Evolutionary conservation across 148 eudicot genomes (phyloP), one percentile per base, ranked within the genome.

Genomic region (Amaranthus hypochondriacus): DNA sequence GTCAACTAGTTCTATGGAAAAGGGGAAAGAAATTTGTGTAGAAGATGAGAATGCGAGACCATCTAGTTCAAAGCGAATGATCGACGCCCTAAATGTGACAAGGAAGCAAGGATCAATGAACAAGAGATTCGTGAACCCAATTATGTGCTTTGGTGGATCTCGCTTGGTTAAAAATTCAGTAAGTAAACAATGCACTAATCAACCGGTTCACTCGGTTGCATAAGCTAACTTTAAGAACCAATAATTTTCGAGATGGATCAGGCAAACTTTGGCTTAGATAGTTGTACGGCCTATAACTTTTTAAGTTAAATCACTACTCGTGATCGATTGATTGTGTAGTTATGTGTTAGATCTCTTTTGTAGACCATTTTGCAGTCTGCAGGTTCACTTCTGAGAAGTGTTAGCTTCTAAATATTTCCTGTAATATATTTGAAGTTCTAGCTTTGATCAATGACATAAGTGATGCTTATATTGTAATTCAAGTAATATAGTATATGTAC

Each of bases 101-200:
- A 75, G 64, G 54, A 86, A 85, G 68, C 84, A 73, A 57, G 74
- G 79, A 15, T 80, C 81, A 6, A 66, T 56, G 51, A 79, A 73
- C 69, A 82, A 67, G 81, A 77, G 73, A 77, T 73, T 77, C 77
- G 72, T 82, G 79, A 86, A 84, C 78, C 85, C 86, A 49, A 77
- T 73, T 47, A 71, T 89, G 55, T 89, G 97, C 77, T 93, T 91
- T 50, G 92, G 94, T 48, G 98, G 80, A 51, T 67, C 83, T 0
- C 75, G 80, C 46, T 68, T 60, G 13, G 70, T 60, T 18, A 78
- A 75, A 66, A 79, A 66, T 8, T 56, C 81, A 15, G 11, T 63
- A 46, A 63, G 69, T 44, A 78, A 57, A 47, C 76, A 72, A 43
- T 76, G 64, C 68, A 54, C 69, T 21, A 78, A 79, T 66, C 77